Evolutionary conservation across 345 rosid species (phyloP).

Genomic region (Populus deltoides): DNA sequence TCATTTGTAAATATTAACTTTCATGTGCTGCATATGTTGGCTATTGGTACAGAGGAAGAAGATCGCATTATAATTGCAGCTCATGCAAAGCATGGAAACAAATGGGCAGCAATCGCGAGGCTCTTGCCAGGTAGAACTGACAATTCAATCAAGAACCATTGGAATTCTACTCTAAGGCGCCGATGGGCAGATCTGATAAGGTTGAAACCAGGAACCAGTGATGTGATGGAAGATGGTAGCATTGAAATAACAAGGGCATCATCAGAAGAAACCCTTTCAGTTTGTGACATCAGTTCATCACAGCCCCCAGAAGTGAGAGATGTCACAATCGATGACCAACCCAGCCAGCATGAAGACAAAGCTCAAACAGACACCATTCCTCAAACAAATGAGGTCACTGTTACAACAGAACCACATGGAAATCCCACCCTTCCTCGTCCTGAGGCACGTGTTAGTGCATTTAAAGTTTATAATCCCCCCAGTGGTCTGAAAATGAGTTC

Average conservation of each 20-base stretch:
- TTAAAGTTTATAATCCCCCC: slow-evolving; percentile 52
- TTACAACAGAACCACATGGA: slow-evolving; percentile 21
- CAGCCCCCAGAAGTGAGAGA: slow-evolving; percentile 25
- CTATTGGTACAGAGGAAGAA: slow-evolving; percentile 64
- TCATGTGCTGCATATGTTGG: slow-evolving; percentile 7
- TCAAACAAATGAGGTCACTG: slow-evolving; percentile 25
- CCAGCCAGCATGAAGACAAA: slow-evolving; percentile 23
- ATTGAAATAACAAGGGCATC: slow-evolving; percentile 46
- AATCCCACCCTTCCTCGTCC: slow-evolving; percentile 43
- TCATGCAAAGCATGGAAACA: slow-evolving; percentile 77
- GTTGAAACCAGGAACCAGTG: slow-evolving; percentile 14
- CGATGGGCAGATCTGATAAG: slow-evolving; percentile 38
- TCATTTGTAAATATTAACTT: background rate
- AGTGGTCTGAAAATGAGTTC: slow-evolving; percentile 30
- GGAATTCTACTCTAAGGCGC: slow-evolving; percentile 83
- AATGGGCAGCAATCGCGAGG: slow-evolving; percentile 87
- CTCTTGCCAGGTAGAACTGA: slow-evolving; percentile 81
- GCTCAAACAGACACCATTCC: slow-evolving; percentile 5
- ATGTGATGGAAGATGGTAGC: slow-evolving; percentile 33
- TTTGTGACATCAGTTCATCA: slow-evolving; percentile 34
- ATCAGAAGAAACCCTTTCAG: slow-evolving; percentile 44
- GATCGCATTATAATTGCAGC: slow-evolving; percentile 65
- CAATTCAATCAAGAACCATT: slow-evolving; percentile 88
- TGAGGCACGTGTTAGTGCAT: slow-evolving; percentile 65
- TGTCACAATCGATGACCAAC: slow-evolving; percentile 24